Conservation (phyloP, 108 stramenopile species). For the Pseudonitzschia multistriata region DNA sequence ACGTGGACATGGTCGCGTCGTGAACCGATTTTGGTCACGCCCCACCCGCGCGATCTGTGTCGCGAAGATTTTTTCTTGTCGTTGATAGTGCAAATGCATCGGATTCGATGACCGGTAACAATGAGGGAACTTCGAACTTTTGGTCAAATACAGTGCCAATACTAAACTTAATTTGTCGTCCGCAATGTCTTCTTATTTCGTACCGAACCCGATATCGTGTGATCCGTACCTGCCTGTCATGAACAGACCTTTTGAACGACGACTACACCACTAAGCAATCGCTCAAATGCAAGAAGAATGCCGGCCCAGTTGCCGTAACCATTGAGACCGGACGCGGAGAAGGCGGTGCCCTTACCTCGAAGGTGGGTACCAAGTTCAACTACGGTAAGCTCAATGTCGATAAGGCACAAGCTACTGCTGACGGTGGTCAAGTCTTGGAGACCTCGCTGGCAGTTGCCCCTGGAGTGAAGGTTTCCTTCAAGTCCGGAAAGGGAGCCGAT, state of each 20-base stretch:
- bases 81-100: not conserved
- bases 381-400: constrained; percentile 90
- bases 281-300: constrained; percentile 85
- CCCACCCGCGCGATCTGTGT: not conserved
- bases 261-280: constrained; percentile 84
- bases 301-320: constrained; percentile 85
- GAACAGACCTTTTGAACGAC: constrained; percentile 78
- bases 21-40: not conserved
- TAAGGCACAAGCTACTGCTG: constrained; percentile 83
- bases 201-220: not conserved
- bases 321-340: constrained; percentile 83
- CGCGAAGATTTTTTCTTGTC: not conserved
- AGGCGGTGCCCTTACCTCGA: constrained; percentile 74
- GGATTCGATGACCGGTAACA: not conserved
- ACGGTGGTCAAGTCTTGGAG: constrained; percentile 83
- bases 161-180: not conserved
- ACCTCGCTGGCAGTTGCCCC: constrained; percentile 76
- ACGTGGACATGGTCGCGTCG: not conserved
- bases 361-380: constrained; percentile 85
- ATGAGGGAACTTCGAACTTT: not conserved
- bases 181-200: not conserved
- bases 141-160: not conserved
- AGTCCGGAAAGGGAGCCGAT: constrained; percentile 89
- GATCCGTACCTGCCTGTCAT: not conserved
- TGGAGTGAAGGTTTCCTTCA: constrained; percentile 81